Evolutionary conservation across 495 filamentous ascomycete genomes (phyloP), one percentile per base, ranked within the genome.

Genomic region (Ramalina peruviana): DNA sequence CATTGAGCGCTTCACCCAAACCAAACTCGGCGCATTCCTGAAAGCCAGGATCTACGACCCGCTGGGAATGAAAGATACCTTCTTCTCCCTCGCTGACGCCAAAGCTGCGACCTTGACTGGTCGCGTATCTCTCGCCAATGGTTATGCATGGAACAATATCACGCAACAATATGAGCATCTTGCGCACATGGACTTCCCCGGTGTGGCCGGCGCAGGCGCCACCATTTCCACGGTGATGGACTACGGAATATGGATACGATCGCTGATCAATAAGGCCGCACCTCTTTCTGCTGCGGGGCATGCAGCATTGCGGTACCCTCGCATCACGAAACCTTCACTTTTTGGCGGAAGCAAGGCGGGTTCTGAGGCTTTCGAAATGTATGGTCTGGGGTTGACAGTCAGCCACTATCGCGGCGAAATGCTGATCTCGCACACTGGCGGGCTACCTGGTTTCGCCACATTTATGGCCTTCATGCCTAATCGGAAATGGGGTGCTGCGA

Each of bases 211-310:
- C 16, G 73, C 72, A 0, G 76, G 76, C 0, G 57, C 65, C 0
- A 63, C 72, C 2, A 66, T 78, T 16, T 72, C 68, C 16, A 75
- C 59, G 21, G 76, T 76, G 4, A 52, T 65, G 2, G 76, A 79
- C 45, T 80, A 78, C 43, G 58, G 69, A 0, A 65, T 61, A 15
- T 80, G 74, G 73, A 38, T 76, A 3, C 59, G 60, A 10, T 65
- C 66, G n/a, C 20, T 63, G 55, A 61, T 69, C 20, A 42, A 60
- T 13, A 49, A 58, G 37, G 50, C 57, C 1, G 54, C 54, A 2
- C 67, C 68, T 1, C 45, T 70, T 4, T 59, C 64, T 15, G 45
- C 42, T 48, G 57, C 60, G 30, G 68, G 60, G 1, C 65, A 72
- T 40, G 58, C 59, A 23, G 60, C 61, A 6, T 38, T 78, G 11